Conservation (phyloP, 1,284 basidiomycete species). For the Heterobasidion irregulare region DNA sequence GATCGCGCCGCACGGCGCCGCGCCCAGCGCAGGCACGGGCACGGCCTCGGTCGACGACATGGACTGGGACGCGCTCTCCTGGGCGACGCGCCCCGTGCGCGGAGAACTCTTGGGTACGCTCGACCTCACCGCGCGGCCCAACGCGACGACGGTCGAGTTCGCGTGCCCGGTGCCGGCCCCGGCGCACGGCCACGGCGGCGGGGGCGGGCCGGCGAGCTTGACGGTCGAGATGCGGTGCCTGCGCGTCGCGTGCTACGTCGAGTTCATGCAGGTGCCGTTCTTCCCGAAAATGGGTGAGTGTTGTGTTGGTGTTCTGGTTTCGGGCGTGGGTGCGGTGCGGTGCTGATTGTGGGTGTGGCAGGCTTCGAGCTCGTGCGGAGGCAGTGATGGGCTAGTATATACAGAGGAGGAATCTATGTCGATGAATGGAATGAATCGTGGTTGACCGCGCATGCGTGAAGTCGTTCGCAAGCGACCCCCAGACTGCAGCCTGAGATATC, state of each 20-base stretch:
- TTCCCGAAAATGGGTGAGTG: neutral
- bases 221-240: neutral
- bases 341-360: neutral
- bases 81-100: neutral
- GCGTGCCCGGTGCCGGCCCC: neutral
- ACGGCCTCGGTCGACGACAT: neutral
- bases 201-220: neutral
- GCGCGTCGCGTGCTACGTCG: neutral
- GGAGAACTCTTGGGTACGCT: neutral
- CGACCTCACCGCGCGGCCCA: neutral
- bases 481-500: no score
- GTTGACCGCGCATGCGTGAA: no score
- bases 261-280: neutral
- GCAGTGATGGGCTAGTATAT: neutral
- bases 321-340: no score
- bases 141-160: constrained; percentile 1
- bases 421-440: no score
- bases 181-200: no score
- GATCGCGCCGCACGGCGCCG: neutral
- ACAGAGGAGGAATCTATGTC: no score
- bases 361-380: neutral
- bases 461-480: no score
- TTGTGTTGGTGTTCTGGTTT: no score
- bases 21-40: no score
- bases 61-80: neutral